These are phyloP conservation scores for Exobasidium rhododendri DNA, from an alignment of 1,284 basidiomycete genomes.

Conservation along the genomic window DNA sequence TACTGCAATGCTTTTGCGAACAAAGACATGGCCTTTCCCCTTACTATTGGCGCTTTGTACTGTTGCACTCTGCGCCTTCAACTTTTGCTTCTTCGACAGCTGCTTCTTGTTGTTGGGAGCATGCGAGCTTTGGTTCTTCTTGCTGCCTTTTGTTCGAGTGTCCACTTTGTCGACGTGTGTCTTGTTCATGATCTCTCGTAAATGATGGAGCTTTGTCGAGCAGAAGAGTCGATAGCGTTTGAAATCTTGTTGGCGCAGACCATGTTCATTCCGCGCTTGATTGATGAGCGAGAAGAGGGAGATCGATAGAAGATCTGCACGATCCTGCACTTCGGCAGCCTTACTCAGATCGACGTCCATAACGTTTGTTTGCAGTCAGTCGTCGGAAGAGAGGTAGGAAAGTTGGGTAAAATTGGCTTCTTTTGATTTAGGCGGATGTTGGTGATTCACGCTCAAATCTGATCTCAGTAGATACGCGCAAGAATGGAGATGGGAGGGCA, in stretches of 20 bases:
- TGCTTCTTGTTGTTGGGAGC: slow-evolving; percentile 21
- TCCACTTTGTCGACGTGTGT: slow-evolving; percentile 62
- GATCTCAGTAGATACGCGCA: too few relatives aligned
- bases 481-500: too few relatives aligned
- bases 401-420: too few relatives aligned
- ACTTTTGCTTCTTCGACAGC: slow-evolving; percentile 14
- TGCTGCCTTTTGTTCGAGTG: slow-evolving; percentile 22
- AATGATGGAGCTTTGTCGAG: slow-evolving; percentile 79
- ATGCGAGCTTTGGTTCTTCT: neutral
- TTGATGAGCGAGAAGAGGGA: slow-evolving; percentile 76
- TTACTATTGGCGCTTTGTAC: slow-evolving; percentile 44
- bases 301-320: slow-evolving; percentile 28
- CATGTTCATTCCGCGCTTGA: slow-evolving; percentile 84
- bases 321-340: slow-evolving; percentile 4
- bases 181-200: slow-evolving; percentile 75
- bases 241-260: slow-evolving; percentile 82
- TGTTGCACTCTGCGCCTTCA: slow-evolving; percentile 25
- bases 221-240: slow-evolving; percentile 84
- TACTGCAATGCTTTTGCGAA: slow-evolving; percentile 35
- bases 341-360: slow-evolving; percentile 24
- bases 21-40: slow-evolving; percentile 84
- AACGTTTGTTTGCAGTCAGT: too few relatives aligned
- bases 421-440: neutral
- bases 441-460: too few relatives aligned
- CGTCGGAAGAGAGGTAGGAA: too few relatives aligned